Conservation (phyloP, 176 grass and related monocot genomes). For the Bonia amplexicaulis region DNA sequence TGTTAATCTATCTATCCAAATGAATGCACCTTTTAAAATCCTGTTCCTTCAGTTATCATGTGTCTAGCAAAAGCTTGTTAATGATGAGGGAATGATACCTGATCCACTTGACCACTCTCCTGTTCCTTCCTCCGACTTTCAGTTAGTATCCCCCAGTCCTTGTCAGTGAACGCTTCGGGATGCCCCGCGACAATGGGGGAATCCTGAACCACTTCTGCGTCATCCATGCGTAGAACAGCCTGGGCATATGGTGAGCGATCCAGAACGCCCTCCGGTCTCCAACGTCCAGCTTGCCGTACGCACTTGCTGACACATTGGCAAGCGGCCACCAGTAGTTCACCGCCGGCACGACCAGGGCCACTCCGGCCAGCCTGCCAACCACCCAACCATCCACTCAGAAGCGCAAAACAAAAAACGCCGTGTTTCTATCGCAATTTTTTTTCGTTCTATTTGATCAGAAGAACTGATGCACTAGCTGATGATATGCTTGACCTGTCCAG, state of each 20-base stretch:
- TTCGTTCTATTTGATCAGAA: neutral
- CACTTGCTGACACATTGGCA: constrained; percentile 10
- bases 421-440: neutral
- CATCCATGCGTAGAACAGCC: constrained; percentile 50
- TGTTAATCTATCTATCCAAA: neutral
- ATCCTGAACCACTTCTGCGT: constrained; percentile 47
- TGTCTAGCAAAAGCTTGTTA: neutral
- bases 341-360: constrained; percentile 43
- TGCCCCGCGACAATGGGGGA: constrained; percentile 15
- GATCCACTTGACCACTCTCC: neutral
- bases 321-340: constrained; percentile 81
- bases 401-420: neutral
- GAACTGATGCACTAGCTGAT: neutral
- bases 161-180: constrained; percentile 26
- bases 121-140: neutral
- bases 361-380: constrained; percentile 44
- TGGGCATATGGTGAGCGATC: constrained; percentile 54
- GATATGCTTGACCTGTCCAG: constrained; percentile 39
- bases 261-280: constrained; percentile 37
- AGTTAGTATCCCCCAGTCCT: constrained; percentile 39
- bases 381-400: neutral
- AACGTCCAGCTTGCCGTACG: constrained; percentile 30
- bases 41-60: neutral
- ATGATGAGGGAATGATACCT: neutral
- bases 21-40: neutral